Evolutionary conservation across 192 early-diverging fungal genomes (phyloP).

Genomic region (Coemansia sp.): DNA sequence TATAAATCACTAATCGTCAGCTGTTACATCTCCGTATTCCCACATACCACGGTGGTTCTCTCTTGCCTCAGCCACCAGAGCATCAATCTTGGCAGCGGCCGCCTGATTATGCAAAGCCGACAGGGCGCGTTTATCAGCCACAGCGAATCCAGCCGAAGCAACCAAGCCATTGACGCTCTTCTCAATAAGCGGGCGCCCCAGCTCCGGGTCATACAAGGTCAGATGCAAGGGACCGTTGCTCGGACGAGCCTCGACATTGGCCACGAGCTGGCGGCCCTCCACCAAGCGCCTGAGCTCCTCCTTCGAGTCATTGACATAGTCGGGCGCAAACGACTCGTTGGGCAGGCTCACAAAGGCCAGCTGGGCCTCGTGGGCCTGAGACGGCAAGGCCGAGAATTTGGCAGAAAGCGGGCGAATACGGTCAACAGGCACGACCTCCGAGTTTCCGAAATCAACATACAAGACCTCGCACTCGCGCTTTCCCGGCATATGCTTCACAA

Average conservation of each 20-base stretch:
- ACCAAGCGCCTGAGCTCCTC: slow-evolving; percentile 71
- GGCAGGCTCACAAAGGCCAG: slow-evolving; percentile 80
- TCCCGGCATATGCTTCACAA: slow-evolving; percentile 65
- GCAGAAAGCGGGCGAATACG: slow-evolving; percentile 76
- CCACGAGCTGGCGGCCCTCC: slow-evolving; percentile 66
- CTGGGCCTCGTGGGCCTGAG: slow-evolving; percentile 81
- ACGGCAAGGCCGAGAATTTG: slow-evolving; percentile 66
- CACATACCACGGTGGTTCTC: slow-evolving; percentile 44
- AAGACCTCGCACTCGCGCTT: slow-evolving; percentile 64
- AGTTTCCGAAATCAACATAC: slow-evolving; percentile 97
- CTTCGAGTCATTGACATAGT: slow-evolving; percentile 77
- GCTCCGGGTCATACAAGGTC: slow-evolving; percentile 66
- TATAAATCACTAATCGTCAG: slow-evolving; percentile 18
- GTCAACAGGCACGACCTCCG: slow-evolving; percentile 71
- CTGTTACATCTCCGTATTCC: slow-evolving; percentile 48
- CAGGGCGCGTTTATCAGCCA: slow-evolving; percentile 44
- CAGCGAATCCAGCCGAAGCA: slow-evolving; percentile 65
- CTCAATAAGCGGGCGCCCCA: slow-evolving; percentile 61
- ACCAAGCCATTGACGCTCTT: slow-evolving; percentile 70
- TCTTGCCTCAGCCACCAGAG: slow-evolving; percentile 43
- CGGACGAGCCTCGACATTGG: slow-evolving; percentile 68
- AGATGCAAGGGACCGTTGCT: slow-evolving; percentile 59
- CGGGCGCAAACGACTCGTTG: slow-evolving; percentile 55
- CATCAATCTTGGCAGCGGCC: slow-evolving; percentile 38
- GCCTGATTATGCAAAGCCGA: slow-evolving; percentile 33